Percentiles rank a stretch among this genome's conserved stretches.
These are phyloP conservation scores for Trypanosoma scelopori DNA, from an alignment of 208 protist species.

Conservation along the genomic window DNA sequence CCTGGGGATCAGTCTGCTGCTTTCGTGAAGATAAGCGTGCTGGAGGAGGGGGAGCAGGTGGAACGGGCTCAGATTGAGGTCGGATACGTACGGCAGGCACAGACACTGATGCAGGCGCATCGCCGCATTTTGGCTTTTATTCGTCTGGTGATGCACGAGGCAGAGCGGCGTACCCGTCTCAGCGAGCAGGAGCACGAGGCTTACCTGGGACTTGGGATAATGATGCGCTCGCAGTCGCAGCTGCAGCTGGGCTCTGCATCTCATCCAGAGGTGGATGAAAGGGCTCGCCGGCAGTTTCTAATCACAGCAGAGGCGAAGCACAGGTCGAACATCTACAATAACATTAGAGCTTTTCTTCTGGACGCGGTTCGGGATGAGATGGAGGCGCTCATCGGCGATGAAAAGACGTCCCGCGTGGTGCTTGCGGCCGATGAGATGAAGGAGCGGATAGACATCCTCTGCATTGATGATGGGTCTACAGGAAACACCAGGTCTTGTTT, in stretches of 20 bases:
- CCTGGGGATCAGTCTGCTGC: constrained; percentile 14
- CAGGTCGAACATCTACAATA: constrained; percentile 19
- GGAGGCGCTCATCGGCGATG: constrained; percentile 44
- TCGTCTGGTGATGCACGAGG: constrained; percentile 37
- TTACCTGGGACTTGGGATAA: constrained; percentile 40
- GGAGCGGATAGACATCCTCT: constrained; percentile 51
- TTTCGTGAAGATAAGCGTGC: constrained; percentile 13
- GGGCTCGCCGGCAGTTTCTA: constrained; percentile 7
- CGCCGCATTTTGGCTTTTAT: constrained; percentile 46
- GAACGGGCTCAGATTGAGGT: constrained; percentile 63
- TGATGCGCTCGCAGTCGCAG: constrained; percentile 49
- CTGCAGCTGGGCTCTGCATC: background rate
- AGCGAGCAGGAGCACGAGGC: constrained; percentile 40
- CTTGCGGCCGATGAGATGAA: constrained; percentile 59
- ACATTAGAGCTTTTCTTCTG: constrained; percentile 17
- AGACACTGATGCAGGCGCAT: constrained; percentile 50
- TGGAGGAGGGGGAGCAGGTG: constrained; percentile 61
- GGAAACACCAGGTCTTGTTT: constrained; percentile 9
- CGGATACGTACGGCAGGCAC: constrained; percentile 58
- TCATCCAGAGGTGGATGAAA: constrained; percentile 21
- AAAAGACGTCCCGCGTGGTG: constrained; percentile 51
- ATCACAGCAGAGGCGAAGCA: constrained; percentile 27
- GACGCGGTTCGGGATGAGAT: constrained; percentile 31
- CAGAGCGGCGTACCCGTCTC: constrained; percentile 46
- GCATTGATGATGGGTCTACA: constrained; percentile 4